Evolutionary conservation across 78 protist species (phyloP).

Genomic region (Protostelium mycophagum): DNA sequence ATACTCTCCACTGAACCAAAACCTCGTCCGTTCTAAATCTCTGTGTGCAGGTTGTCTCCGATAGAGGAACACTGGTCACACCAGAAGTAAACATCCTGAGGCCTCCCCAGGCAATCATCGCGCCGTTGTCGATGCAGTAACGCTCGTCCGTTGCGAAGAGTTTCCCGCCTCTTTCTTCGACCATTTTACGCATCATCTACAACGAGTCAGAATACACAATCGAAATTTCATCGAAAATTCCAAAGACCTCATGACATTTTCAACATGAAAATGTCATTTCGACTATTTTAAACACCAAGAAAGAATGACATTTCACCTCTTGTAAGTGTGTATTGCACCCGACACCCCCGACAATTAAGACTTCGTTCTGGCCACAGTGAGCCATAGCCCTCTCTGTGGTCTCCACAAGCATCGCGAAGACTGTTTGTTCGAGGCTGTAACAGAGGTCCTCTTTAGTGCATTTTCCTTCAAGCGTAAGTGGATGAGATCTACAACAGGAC

Average conservation of each 20-base stretch:
- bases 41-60: constrained; percentile 85
- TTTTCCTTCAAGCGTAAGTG: too few species aligned
- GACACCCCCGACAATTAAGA: constrained; percentile 99
- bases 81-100: constrained; percentile 67
- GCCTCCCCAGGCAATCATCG: constrained; percentile 98
- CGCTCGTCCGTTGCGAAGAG: constrained; percentile 91
- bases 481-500: too few species aligned
- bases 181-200: constrained; percentile 95
- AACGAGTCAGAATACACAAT: too few species aligned
- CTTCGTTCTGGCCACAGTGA: constrained; percentile 83
- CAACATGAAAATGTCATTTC: too few species aligned
- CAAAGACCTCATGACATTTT: too few species aligned
- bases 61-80: constrained; percentile 29
- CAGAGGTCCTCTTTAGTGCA: constrained; percentile 85
- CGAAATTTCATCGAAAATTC: background rate
- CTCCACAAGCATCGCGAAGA: constrained; percentile 98
- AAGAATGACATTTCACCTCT: background rate
- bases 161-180: constrained; percentile 85
- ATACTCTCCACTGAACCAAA: constrained; percentile 85
- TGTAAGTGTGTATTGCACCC: constrained; percentile 83
- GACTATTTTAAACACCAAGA: constrained; percentile 3
- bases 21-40: constrained; percentile 97
- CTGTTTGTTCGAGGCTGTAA: constrained; percentile 89
- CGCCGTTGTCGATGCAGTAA: constrained; percentile 99
- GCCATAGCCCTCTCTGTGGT: constrained; percentile 98